phyloP scores from a whole-genome alignment of 2,329 filamentous ascomycete genomes.

The Bipolaris victoriae region DNA sequence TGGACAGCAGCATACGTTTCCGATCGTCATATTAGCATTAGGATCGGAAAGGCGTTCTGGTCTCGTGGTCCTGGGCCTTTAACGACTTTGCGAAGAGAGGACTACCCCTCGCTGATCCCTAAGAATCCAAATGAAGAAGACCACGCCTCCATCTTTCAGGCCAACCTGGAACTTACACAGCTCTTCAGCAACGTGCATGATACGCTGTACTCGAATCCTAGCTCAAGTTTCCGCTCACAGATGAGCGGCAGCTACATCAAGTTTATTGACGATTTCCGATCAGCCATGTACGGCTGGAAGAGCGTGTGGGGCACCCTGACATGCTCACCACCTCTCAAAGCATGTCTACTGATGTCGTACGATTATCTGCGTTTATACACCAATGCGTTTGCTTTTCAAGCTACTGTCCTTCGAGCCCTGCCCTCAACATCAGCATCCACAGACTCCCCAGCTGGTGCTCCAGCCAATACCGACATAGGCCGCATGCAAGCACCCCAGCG shows the following conservation, averaged over 20 bases:
- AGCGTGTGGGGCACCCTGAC: constrained; percentile 70
- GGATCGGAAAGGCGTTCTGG: constrained; percentile 76
- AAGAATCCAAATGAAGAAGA: constrained; percentile 67
- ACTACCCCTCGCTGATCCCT: constrained; percentile 70
- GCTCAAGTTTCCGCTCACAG: constrained; percentile 72
- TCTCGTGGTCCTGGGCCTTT: constrained; percentile 72
- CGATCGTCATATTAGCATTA: constrained; percentile 64
- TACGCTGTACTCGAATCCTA: constrained; percentile 73
- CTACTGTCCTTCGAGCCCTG: constrained; percentile 61
- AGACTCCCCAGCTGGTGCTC: constrained; percentile 7
- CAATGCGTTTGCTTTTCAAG: constrained; percentile 77
- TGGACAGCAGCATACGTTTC: constrained; percentile 63
- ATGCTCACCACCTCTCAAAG: constrained; percentile 70
- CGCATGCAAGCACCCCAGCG: constrained; percentile 49
- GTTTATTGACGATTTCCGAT: constrained; percentile 75
- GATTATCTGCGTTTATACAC: constrained; percentile 76
- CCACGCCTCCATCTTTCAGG: constrained; percentile 72
- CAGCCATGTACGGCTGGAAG: constrained; percentile 73
- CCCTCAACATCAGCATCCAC: constrained; percentile 34
- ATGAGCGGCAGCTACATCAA: constrained; percentile 75
- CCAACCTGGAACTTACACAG: constrained; percentile 72
- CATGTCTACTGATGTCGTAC: constrained; percentile 71
- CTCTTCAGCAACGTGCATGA: constrained; percentile 77
- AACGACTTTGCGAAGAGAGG: constrained; percentile 67
- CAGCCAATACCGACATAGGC: constrained; percentile 5